Evolutionary conservation across 2,329 filamentous ascomycete genomes (phyloP).

Genomic region (Leptographium wingfieldii): DNA sequence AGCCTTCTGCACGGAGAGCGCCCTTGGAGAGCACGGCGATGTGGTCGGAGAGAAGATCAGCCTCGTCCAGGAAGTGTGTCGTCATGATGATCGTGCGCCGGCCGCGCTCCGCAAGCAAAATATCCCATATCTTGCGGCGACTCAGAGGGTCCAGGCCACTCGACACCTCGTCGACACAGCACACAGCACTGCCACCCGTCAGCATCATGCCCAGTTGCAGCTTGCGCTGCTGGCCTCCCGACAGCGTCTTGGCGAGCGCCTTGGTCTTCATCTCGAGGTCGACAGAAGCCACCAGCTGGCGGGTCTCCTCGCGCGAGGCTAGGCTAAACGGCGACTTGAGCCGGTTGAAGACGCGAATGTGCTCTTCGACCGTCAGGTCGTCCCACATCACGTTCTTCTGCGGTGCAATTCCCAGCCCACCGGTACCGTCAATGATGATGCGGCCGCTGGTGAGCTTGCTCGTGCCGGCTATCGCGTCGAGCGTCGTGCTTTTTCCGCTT

Average conservation of each 20-base stretch:
- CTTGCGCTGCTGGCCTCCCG: slow-evolving; percentile 85
- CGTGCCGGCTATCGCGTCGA: slow-evolving; percentile 77
- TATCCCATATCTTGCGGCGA: slow-evolving; percentile 86
- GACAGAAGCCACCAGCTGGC: slow-evolving; percentile 52
- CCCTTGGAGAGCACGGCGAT: slow-evolving; percentile 83
- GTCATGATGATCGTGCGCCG: slow-evolving; percentile 74
- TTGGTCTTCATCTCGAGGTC: slow-evolving; percentile 65
- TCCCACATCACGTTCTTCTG: slow-evolving; percentile 95
- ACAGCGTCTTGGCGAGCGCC: slow-evolving; percentile 63
- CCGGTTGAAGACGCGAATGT: slow-evolving; percentile 70
- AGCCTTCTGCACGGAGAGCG: slow-evolving; percentile 66
- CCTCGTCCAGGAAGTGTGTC: slow-evolving; percentile 89
- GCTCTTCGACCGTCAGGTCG: slow-evolving; percentile 73
- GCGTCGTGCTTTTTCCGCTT: slow-evolving; percentile 78
- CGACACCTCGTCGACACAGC: slow-evolving; percentile 84
- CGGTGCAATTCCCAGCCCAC: slow-evolving; percentile 74
- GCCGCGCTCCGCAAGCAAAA: slow-evolving; percentile 73
- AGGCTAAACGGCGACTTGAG: slow-evolving; percentile 53
- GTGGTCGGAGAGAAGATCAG: slow-evolving; percentile 76
- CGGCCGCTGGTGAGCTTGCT: slow-evolving; percentile 63
- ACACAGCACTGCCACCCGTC: slow-evolving; percentile 75
- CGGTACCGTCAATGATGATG: slow-evolving; percentile 65
- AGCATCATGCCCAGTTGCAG: slow-evolving; percentile 92
- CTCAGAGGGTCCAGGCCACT: slow-evolving; percentile 80
- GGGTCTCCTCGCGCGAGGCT: slow-evolving; percentile 46